Evolutionary conservation across 2,329 filamentous ascomycete species (phyloP).

Genomic region (Colletotrichum cordylinicola): DNA sequence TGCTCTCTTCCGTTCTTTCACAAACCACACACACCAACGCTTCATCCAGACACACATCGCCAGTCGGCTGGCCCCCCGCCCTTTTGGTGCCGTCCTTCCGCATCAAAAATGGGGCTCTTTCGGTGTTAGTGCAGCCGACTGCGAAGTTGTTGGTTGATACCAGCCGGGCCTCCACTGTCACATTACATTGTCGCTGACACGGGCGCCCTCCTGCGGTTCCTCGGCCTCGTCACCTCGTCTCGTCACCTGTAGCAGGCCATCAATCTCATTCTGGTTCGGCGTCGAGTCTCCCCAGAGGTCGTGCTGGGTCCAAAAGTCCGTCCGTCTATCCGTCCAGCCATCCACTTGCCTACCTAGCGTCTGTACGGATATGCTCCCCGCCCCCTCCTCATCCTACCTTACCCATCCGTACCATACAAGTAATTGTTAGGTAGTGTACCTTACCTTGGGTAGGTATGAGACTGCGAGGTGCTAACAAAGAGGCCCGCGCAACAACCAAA

Average conservation of each 20-base stretch:
- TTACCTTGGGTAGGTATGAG: neutral
- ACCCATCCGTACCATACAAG: neutral
- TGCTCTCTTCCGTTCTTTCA: neutral
- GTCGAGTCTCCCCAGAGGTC: neutral
- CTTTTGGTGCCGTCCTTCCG: constrained; percentile 12
- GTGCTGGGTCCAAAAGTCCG: neutral
- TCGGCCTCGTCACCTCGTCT: neutral
- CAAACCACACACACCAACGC: neutral
- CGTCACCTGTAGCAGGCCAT: neutral
- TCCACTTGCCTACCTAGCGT: neutral
- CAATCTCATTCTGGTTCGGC: neutral
- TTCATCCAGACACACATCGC: neutral
- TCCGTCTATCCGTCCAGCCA: neutral
- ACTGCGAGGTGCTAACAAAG: neutral
- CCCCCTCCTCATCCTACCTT: neutral
- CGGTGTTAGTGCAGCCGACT: neutral
- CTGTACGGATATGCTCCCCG: neutral
- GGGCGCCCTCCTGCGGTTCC: neutral
- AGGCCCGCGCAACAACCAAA: neutral
- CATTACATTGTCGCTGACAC: constrained; percentile 2
- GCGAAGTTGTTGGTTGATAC: neutral
- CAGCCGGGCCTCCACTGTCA: neutral
- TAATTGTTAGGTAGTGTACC: neutral
- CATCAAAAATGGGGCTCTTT: neutral
- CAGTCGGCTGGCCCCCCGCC: neutral